These are phyloP conservation scores for Tolypocladium endophyticum DNA, from an alignment of 2,329 filamentous ascomycete species.

Conservation along the genomic window DNA sequence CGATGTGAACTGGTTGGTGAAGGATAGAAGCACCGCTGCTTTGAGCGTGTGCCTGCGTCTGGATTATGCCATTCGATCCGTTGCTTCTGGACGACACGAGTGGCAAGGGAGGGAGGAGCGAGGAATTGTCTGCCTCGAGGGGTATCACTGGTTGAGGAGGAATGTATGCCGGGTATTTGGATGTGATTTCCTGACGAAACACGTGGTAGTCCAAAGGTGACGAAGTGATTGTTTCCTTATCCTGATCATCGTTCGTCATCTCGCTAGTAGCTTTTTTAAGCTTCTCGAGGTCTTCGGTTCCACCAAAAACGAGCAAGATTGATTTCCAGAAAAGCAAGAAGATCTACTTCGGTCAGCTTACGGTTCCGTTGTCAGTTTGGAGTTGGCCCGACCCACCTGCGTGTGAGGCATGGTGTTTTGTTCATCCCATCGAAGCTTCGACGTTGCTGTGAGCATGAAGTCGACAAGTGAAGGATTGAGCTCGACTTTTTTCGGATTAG, in stretches of 20 bases:
- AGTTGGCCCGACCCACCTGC: conserved; percentile 34
- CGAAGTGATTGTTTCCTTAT: conserved; percentile 75
- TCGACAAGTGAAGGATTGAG: conserved; percentile 60
- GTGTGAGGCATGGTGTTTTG: conserved; percentile 50
- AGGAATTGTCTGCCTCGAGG: conserved; percentile 82
- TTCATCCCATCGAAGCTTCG: conserved; percentile 64
- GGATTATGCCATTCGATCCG: conserved; percentile 51
- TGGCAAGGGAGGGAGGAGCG: conserved; percentile 74
- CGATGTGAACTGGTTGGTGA: conserved; percentile 93
- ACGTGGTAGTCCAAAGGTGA: conserved; percentile 93
- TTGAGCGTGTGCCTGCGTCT: conserved; percentile 41
- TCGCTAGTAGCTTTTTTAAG: conserved; percentile 65
- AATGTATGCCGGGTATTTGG: conserved; percentile 94
- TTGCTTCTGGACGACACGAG: conserved; percentile 58
- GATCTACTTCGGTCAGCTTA: conserved; percentile 36
- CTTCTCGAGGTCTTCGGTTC: conserved; percentile 58
- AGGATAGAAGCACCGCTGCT: conserved; percentile 67
- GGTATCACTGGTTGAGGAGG: conserved; percentile 76
- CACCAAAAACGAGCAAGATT: conserved; percentile 75
- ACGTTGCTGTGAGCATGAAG: conserved; percentile 59
- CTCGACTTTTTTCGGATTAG: conserved; percentile 26
- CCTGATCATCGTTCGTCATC: conserved; percentile 44
- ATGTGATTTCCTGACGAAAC: conserved; percentile 92
- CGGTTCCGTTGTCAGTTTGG: background rate
- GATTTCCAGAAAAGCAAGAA: conserved; percentile 89